Percentiles rank a stretch among this genome's conserved stretches.
These are phyloP conservation scores for Geotrichum reessii DNA, from an alignment of 1,139 yeast species.

Conservation along the genomic window DNA sequence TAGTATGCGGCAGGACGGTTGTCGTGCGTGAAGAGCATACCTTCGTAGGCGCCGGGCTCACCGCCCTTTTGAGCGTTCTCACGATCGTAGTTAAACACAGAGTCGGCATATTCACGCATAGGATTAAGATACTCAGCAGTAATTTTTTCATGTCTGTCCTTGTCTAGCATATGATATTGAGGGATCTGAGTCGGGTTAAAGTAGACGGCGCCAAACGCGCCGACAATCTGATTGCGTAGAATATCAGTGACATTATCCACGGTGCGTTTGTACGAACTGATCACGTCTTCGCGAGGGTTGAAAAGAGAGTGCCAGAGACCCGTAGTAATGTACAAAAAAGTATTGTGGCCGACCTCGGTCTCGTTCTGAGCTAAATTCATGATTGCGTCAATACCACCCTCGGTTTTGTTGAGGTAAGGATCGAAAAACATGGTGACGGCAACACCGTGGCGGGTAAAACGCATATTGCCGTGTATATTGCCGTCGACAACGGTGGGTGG, in stretches of 20 bases:
- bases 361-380: neutral
- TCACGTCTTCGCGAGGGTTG: constrained; percentile 11
- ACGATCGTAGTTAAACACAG: constrained; percentile 10
- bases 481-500: constrained; percentile 1
- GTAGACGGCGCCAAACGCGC: constrained; percentile 14
- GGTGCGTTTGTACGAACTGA: constrained; percentile 8
- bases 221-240: constrained; percentile 2
- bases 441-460: constrained; percentile 6
- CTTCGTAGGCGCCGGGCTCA: constrained; percentile 1
- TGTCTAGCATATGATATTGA: constrained; percentile 10
- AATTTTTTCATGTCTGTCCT: constrained; percentile 1
- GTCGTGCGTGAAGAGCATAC: constrained; percentile 9
- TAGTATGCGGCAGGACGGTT: constrained; percentile 4
- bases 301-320: constrained; percentile 20
- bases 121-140: constrained; percentile 3
- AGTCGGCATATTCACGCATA: constrained; percentile 13
- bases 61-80: neutral
- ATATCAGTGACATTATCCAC: constrained; percentile 7
- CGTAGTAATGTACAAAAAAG: constrained; percentile 15
- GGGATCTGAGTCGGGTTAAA: constrained; percentile 18
- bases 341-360: neutral
- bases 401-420: constrained; percentile 12
- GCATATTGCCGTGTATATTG: constrained; percentile 10
- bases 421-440: constrained; percentile 14
- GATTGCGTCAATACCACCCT: neutral